Conservation (phyloP, 176 grass and related monocot species). For the Carex scoparia region DNA sequence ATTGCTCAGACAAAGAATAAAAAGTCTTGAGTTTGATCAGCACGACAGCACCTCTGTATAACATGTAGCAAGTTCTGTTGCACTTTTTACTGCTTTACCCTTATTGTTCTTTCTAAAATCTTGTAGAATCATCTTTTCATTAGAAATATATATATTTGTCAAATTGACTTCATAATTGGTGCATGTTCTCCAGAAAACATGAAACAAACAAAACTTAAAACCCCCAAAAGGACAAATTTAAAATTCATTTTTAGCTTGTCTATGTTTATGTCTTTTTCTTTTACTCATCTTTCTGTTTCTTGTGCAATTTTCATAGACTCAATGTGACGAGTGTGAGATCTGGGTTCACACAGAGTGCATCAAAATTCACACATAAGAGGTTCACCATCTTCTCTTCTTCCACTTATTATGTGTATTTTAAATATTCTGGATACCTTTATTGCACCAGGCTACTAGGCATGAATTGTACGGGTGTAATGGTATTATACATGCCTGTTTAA, state of each 20-base stretch:
- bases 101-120: background rate
- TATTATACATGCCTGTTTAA: background rate
- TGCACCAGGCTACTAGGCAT: background rate
- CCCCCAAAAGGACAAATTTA: background rate
- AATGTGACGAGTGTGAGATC: conserved; percentile 84
- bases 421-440: background rate
- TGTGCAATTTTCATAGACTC: conserved; percentile 41
- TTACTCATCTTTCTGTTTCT: background rate
- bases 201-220: background rate
- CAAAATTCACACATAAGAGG: conserved; percentile 52
- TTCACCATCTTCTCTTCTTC: background rate
- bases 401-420: background rate
- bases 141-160: background rate
- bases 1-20: background rate
- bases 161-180: background rate
- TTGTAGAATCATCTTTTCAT: background rate
- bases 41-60: background rate
- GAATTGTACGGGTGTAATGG: background rate
- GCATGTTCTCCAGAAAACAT: background rate
- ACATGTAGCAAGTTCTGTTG: background rate
- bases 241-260: background rate
- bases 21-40: background rate
- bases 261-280: background rate
- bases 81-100: background rate
- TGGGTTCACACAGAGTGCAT: conserved; percentile 95